These are phyloP conservation scores for Populus hybrid DNA, from an alignment of 441 rosid species.

Conservation along the genomic window DNA sequence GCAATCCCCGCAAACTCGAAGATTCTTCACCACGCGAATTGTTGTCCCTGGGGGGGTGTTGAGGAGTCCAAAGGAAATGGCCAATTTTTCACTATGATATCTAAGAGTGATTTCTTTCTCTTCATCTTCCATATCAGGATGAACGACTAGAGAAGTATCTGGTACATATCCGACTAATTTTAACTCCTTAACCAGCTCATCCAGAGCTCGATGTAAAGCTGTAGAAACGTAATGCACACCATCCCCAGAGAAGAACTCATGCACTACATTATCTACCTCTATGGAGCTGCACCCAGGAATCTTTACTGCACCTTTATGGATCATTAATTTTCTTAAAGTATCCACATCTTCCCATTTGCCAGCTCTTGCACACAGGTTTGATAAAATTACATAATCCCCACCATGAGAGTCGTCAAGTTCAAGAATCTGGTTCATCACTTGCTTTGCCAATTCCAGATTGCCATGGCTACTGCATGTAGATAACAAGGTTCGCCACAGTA, in stretches of 20 bases:
- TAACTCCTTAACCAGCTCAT: constrained; percentile 54
- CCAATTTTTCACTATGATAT: constrained; percentile 71
- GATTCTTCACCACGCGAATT: constrained; percentile 65
- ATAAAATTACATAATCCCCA: constrained; percentile 73
- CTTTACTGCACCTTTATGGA: constrained; percentile 50
- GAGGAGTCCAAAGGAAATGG: constrained; percentile 65
- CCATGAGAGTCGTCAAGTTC: constrained; percentile 68
- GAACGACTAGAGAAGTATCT: constrained; percentile 53
- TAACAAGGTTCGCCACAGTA: constrained; percentile 79
- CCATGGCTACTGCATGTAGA: constrained; percentile 65
- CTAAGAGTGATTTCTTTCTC: constrained; percentile 66
- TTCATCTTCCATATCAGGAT: constrained; percentile 49
- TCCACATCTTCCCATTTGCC: constrained; percentile 70
- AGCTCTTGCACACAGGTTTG: constrained; percentile 68
- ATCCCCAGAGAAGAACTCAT: constrained; percentile 83
- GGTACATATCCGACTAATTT: constrained; percentile 69
- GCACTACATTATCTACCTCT: constrained; percentile 64
- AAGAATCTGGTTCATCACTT: constrained; percentile 47
- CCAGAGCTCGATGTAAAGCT: constrained; percentile 45
- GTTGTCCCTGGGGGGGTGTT: constrained; percentile 48
- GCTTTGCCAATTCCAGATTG: constrained; percentile 50
- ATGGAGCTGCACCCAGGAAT: constrained; percentile 82
- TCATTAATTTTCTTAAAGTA: constrained; percentile 55
- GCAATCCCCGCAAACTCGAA: constrained; percentile 72
- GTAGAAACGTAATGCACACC: constrained; percentile 53